phyloP scores from a whole-genome alignment of 1,139 yeast species.

The Yamadazyma kanchanaburiensis region DNA sequence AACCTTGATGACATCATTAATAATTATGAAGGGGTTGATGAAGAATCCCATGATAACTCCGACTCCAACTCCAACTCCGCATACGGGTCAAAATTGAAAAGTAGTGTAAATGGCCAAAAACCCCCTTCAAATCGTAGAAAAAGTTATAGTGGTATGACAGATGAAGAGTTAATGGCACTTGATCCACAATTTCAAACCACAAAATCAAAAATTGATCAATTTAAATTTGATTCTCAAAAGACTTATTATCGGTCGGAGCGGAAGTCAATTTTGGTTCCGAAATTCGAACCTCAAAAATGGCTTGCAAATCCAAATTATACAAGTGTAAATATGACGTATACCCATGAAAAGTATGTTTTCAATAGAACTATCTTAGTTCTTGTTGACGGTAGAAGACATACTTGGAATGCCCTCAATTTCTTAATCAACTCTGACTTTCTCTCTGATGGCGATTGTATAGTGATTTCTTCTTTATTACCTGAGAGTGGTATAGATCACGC shows the following conservation, averaged over 20 bases:
- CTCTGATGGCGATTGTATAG: constrained; percentile 37
- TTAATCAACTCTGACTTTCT: constrained; percentile 19
- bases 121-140: constrained; percentile 34
- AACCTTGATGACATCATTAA: constrained; percentile 20
- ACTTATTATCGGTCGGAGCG: constrained; percentile 31
- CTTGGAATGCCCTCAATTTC: constrained; percentile 48
- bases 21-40: constrained; percentile 7
- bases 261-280: constrained; percentile 11
- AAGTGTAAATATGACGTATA: constrained; percentile 37
- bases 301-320: constrained; percentile 32
- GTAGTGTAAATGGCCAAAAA: background rate
- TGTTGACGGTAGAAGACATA: constrained; percentile 40
- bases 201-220: constrained; percentile 31
- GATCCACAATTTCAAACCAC: constrained; percentile 52
- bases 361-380: constrained; percentile 35
- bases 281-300: constrained; percentile 3
- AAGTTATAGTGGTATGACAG: constrained; percentile 60
- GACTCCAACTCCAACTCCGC: constrained; percentile 1
- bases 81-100: constrained; percentile 6
- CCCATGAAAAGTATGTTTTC: constrained; percentile 26
- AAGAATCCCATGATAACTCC: background rate
- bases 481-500: constrained; percentile 19
- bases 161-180: constrained; percentile 58
- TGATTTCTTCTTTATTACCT: constrained; percentile 40
- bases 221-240: constrained; percentile 39